Evolutionary conservation across 2,329 filamentous ascomycete genomes (phyloP).

Genomic region (Talaromyces rugulosus): DNA sequence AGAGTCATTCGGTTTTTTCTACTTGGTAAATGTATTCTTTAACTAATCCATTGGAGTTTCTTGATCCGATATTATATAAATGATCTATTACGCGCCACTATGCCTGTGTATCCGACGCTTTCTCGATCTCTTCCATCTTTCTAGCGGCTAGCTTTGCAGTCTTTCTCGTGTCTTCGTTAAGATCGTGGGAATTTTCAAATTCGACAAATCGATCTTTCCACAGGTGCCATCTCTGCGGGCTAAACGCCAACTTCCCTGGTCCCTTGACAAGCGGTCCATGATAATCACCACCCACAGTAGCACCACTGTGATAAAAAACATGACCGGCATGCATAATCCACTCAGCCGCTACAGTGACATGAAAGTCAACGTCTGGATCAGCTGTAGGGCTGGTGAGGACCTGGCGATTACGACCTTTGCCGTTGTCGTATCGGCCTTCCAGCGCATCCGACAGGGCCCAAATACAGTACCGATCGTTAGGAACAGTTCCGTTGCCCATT

Average conservation of each 20-base stretch:
- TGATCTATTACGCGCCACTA: background rate
- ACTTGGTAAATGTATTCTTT: too few species aligned
- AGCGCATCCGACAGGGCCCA: conserved; percentile 7
- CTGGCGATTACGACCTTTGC: conserved; percentile 5
- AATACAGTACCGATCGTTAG: background rate
- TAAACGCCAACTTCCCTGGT: conserved; percentile 9
- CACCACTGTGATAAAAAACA: conserved; percentile 6
- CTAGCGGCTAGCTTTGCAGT: background rate
- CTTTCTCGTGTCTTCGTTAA: background rate
- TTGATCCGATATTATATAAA: background rate
- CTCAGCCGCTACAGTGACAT: background rate
- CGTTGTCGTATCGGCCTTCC: conserved; percentile 10
- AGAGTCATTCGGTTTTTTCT: too few species aligned
- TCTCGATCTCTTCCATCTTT: background rate
- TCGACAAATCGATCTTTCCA: background rate
- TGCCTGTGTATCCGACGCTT: background rate
- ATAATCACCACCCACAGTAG: conserved; percentile 1
- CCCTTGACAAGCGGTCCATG: conserved; percentile 10
- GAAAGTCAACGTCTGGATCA: conserved; percentile 2
- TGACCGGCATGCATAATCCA: background rate
- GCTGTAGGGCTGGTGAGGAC: conserved; percentile 8
- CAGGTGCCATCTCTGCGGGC: background rate
- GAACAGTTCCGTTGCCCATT: background rate
- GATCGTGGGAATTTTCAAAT: background rate
- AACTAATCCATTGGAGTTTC: too few species aligned